Evolutionary conservation across 192 early-diverging fungal species (phyloP).

Genomic region (Globomyces pollinis-pini): DNA sequence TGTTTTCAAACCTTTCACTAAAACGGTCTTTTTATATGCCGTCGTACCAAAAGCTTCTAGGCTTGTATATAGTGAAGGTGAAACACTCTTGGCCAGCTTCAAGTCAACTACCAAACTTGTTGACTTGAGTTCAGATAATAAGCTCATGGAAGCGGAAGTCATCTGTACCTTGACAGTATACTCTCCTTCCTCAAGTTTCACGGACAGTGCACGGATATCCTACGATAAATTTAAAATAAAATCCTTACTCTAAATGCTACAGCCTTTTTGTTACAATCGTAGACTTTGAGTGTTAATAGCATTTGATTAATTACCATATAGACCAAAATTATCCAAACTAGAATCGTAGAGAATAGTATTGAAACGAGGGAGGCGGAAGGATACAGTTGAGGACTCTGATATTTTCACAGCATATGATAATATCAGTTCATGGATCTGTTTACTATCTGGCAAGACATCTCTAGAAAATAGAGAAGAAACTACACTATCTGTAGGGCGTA

Average conservation of each 20-base stretch:
- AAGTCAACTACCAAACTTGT: constrained; percentile 57
- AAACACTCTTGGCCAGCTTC: constrained; percentile 45
- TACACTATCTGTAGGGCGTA: constrained; percentile 57
- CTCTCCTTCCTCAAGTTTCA: constrained; percentile 70
- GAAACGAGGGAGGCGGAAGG: constrained; percentile 52
- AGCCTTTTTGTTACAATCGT: constrained; percentile 73
- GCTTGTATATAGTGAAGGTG: constrained; percentile 43
- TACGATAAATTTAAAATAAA: constrained; percentile 43
- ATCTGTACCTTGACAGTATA: constrained; percentile 79
- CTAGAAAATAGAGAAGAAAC: constrained; percentile 66
- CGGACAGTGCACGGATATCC: constrained; percentile 63
- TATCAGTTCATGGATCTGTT: constrained; percentile 62
- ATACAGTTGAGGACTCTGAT: constrained; percentile 44
- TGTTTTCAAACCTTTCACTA: constrained; percentile 51
- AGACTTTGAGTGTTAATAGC: constrained; percentile 43
- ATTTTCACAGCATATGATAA: constrained; percentile 67
- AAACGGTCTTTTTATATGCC: constrained; percentile 35
- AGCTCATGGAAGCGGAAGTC: constrained; percentile 52
- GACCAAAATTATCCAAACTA: constrained; percentile 14
- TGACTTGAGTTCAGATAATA: constrained; percentile 69
- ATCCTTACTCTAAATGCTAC: too few relatives aligned
- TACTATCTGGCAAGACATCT: constrained; percentile 63
- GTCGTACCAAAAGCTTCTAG: constrained; percentile 42
- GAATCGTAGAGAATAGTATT: constrained; percentile 69
- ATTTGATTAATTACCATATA: not conserved